Conservation (phyloP, 306 rosid genomes). For the Morella rubra region DNA sequence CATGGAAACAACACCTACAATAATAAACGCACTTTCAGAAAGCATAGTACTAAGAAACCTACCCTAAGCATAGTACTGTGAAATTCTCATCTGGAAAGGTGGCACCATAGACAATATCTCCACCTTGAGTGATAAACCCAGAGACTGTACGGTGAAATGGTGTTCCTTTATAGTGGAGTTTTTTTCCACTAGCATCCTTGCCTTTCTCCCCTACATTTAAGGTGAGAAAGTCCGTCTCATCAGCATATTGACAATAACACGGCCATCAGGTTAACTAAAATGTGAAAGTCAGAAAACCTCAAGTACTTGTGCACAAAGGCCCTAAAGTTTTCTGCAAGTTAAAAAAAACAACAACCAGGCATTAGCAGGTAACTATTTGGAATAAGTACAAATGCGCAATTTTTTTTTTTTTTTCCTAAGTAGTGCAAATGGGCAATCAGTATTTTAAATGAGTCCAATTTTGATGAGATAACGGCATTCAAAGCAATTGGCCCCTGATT, state of each 20-base stretch:
- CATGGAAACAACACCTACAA: conserved; percentile 73
- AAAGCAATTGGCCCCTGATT: too few species aligned
- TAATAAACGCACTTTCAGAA: conserved; percentile 20
- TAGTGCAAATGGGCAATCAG: too few species aligned
- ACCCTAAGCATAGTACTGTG: conserved; percentile 28
- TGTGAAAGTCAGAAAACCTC: conserved; percentile 9
- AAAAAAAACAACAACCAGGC: too few species aligned
- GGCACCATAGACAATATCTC: conserved; percentile 55
- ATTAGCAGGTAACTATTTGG: too few species aligned
- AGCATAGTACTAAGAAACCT: not conserved
- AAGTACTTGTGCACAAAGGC: conserved; percentile 82
- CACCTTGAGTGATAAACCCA: conserved; percentile 85
- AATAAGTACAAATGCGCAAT: too few species aligned
- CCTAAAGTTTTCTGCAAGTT: conserved; percentile 78
- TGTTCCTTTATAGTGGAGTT: conserved; percentile 65
- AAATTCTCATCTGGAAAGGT: conserved; percentile 76
- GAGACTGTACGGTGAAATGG: conserved; percentile 75
- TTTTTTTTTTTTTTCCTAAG: too few species aligned
- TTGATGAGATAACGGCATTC: too few species aligned
- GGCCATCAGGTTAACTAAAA: conserved; percentile 2
- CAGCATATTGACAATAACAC: conserved; percentile 10
- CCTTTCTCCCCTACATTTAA: conserved; percentile 61
- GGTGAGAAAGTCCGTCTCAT: not conserved
- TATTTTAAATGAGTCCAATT: too few species aligned
- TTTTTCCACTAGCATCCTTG: conserved; percentile 47